Evolutionary conservation across 2,329 filamentous ascomycete species (phyloP), one percentile per base, ranked within the genome.

Genomic region (Stachybotrys echinatus): DNA sequence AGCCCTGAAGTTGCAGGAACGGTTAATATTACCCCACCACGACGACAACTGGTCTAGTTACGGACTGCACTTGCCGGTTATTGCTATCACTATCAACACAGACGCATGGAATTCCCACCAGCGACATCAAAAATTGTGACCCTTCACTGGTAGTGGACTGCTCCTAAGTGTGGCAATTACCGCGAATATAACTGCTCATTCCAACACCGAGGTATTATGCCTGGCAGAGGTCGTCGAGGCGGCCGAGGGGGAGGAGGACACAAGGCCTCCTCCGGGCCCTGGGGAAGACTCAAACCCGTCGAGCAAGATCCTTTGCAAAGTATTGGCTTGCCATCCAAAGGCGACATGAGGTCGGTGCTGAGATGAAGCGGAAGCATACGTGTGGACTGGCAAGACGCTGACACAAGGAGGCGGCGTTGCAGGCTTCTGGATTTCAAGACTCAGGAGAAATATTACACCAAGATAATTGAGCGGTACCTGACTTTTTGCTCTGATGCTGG

Each of bases 251-350:
- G 38, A 10, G 18, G 38, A n/a, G 38, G 2, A 10, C 38, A 34
- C 27, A 8, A 14, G 27, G 27, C 10, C 27, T 34, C 65, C 10
- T 80, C 82, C 45, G 77, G 77, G 47, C 76, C 81, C 57, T 89
- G 86, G 83, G 81, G 80, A 52, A 78, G 88, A 55, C 73, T 95
- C 55, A 91, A 87, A 66, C 86, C 88, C 12, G 79, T 85, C 52
- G 81, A 86, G 42, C 73, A 83, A 50, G 91, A 96, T 66, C 82
- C 88, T 14, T 74, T 97, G 23, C 88, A 95, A 58, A 80, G 76
- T 52, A 87, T 95, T 57, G 92, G 92, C 2, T 77, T 96, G 56
- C 89, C 89, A 5, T 96, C 91, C 2, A 96, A 96, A 64, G 92
- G 92, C 48, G 92, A 97, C 67, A 88, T 79, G 45, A 86, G 88